A percentile compares a stretch with the other conserved stretches of the same genome.
phyloP scores from a whole-genome alignment of 2,329 filamentous ascomycete genomes.

The Cryphonectria carpinicola region DNA sequence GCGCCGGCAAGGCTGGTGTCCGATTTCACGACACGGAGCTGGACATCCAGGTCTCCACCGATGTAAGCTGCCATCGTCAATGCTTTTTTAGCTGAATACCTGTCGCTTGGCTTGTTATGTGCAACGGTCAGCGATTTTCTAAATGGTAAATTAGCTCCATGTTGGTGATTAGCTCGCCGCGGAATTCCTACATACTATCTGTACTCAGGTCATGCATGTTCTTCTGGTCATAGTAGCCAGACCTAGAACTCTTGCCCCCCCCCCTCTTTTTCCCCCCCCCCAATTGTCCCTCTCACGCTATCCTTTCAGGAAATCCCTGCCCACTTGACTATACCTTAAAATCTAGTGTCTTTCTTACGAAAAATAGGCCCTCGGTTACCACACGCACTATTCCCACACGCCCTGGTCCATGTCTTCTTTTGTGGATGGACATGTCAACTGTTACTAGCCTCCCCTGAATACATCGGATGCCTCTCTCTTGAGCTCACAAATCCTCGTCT shows the following conservation, averaged over 20 bases:
- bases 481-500: background rate
- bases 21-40: background rate
- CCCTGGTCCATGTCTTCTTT: background rate
- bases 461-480: background rate
- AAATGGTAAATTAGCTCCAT: background rate
- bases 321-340: background rate
- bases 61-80: constrained; percentile 8
- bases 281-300: background rate
- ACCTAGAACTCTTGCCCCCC: background rate
- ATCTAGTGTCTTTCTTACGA: background rate
- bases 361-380: background rate
- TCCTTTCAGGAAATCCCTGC: background rate
- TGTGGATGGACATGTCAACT: background rate
- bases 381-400: background rate
- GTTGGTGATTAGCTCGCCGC: background rate
- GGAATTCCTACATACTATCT: background rate
- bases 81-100: background rate
- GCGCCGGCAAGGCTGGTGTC: background rate
- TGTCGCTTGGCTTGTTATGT: background rate
- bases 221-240: background rate
- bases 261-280: background rate
- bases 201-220: background rate
- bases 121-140: background rate
- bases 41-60: background rate
- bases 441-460: background rate